These are phyloP conservation scores for Teunomyces cretensis DNA, from an alignment of 805 yeast genomes.

Conservation along the genomic window DNA sequence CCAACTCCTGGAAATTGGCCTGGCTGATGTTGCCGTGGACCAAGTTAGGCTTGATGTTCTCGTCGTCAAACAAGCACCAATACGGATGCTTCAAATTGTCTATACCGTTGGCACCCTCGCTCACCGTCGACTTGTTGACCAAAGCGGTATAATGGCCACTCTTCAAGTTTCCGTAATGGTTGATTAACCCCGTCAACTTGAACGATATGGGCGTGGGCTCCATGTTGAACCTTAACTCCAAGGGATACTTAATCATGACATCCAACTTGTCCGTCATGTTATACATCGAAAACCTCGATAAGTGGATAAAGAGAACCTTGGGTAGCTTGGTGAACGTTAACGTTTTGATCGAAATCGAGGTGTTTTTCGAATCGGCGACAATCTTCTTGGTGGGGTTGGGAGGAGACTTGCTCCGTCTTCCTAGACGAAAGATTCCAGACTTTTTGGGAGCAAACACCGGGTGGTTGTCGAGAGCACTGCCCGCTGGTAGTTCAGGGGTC, in stretches of 20 bases:
- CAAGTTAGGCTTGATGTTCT: conserved; percentile 45
- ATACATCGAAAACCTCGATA: conserved; percentile 45
- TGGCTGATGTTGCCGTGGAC: conserved; percentile 48
- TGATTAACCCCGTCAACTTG: conserved; percentile 60
- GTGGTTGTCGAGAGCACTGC: conserved; percentile 25
- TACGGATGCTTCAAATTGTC: conserved; percentile 40
- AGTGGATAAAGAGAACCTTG: conserved; percentile 38
- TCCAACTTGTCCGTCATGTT: conserved; percentile 53
- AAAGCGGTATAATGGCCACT: conserved; percentile 78
- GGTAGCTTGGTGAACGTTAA: conserved; percentile 36
- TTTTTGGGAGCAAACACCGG: conserved; percentile 38
- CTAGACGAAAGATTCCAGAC: conserved; percentile 35
- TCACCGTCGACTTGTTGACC: conserved; percentile 45
- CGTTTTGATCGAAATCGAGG: conserved; percentile 23
- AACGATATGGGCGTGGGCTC: conserved; percentile 42
- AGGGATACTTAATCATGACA: conserved; percentile 55
- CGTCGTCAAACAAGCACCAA: conserved; percentile 82
- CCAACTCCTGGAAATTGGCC: conserved; percentile 25
- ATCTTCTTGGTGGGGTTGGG: conserved; percentile 17
- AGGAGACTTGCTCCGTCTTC: conserved; percentile 37
- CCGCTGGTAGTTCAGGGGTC: conserved; percentile 6
- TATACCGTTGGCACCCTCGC: conserved; percentile 3
- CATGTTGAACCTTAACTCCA: conserved; percentile 47
- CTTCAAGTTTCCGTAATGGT: conserved; percentile 67
- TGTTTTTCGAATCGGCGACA: conserved; percentile 2